Base-by-base conservation (phyloP, 331 rosid species). In the Rhamnella rubrinervis region DNA sequence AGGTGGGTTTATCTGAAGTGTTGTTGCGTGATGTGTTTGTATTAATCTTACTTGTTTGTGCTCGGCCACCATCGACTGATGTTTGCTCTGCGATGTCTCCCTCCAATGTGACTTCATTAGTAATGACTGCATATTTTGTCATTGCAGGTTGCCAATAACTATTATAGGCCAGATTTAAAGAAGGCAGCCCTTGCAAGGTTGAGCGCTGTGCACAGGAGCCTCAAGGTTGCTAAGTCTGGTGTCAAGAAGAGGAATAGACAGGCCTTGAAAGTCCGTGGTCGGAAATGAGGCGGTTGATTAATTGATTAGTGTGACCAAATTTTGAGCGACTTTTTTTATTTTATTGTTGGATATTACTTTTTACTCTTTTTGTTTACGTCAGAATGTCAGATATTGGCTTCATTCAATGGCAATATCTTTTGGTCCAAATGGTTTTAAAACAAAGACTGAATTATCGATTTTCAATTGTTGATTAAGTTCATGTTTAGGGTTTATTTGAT, bases 221-320 rank as follows among this genome's bases (percentile, higher is more conserved):
- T 95, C 59, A 91, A 73, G 86, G 95, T 95, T 61, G 77, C 96
- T 31, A 95, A 95, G 83, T 95, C 99, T 20, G 99, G 99, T 61
- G 92, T 63, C 17, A 95, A 91, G 92, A 95, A 91, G 92, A 95
- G 89, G 88, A 95, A 91, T 80, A 95, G 99, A 64, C 99, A 95
- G 70, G 93, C 83, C 1, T 66, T 75, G 74, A 86, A 64, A 78
- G 51, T 71, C 75, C 62, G 0, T 63, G 85, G 84, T 59, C 82
- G 91, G 82, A 81, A 90, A 76, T 91, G 84, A 89, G 80, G 23
- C 55, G 59, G 65, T 2, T 35, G 50, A 39, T 23, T 41, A 20
- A 46, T 55, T 44, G 38, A n/a, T 31, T n/a, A 19, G 66, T 67
- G 26, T 31, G 41, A 39, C 19, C 10, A 18, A 16, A 6, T 82